A percentile compares a stretch with the other conserved stretches of the same genome.
phyloP scores from a whole-genome alignment of 257 asterid species.

The Primulina huaijiensis region DNA sequence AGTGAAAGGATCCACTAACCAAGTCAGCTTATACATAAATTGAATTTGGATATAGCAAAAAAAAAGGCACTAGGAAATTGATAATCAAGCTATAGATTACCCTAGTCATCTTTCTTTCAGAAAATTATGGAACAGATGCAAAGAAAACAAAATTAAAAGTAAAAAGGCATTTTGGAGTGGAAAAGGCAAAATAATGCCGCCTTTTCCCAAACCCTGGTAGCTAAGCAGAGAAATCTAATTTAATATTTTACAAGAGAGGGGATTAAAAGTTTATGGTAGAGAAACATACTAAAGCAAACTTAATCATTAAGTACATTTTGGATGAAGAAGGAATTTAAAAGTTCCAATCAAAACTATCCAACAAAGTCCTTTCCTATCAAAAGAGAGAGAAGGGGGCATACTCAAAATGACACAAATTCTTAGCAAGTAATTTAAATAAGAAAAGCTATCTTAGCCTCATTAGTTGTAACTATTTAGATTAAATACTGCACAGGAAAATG shows the following conservation, averaged over 20 bases:
- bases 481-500: not conserved
- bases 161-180: slow-evolving; percentile 17
- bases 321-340: slow-evolving; percentile 23
- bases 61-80: not conserved
- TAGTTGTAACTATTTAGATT: not conserved
- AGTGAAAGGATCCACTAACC: not conserved
- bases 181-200: slow-evolving; percentile 30
- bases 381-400: not conserved
- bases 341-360: slow-evolving; percentile 6
- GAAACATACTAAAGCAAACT: slow-evolving; percentile 9
- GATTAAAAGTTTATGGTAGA: slow-evolving; percentile 19
- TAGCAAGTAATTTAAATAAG: not conserved
- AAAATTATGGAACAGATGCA: slow-evolving; percentile 24
- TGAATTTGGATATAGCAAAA: not conserved
- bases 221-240: slow-evolving; percentile 28
- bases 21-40: not conserved
- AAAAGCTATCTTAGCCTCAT: not conserved
- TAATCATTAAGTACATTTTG: slow-evolving; percentile 24
- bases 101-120: slow-evolving; percentile 12
- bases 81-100: not conserved
- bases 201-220: slow-evolving; percentile 30
- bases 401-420: not conserved
- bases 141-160: slow-evolving; percentile 19
- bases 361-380: slow-evolving; percentile 4
- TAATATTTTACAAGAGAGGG: slow-evolving; percentile 29